A percentile compares a stretch with the other conserved stretches of the same genome.
These are phyloP conservation scores for Murraya koenigii DNA, from an alignment of 345 rosid species.

Conservation along the genomic window DNA sequence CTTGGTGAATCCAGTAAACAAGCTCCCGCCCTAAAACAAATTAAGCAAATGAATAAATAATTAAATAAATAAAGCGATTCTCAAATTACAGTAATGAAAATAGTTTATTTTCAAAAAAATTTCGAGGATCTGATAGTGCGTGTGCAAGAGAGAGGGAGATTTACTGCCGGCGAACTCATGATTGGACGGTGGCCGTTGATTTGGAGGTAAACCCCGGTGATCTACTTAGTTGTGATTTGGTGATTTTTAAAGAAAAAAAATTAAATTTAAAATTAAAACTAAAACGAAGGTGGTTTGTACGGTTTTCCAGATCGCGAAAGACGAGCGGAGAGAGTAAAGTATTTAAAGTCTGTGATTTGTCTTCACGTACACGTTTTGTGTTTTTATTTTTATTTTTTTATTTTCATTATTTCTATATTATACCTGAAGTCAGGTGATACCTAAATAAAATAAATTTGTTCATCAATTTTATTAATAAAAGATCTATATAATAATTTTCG, in stretches of 20 bases:
- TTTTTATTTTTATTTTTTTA: no score
- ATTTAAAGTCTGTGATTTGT: not conserved
- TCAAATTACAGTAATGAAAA: not conserved
- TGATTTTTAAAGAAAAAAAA: not conserved
- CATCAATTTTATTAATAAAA: no score
- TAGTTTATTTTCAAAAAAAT: not conserved
- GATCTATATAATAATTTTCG: no score
- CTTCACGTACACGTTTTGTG: not conserved
- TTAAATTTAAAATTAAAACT: not conserved
- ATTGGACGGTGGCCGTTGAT: conserved; percentile 13
- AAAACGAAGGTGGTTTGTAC: not conserved
- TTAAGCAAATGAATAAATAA: not conserved
- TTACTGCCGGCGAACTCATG: conserved; percentile 51
- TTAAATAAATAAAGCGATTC: not conserved
- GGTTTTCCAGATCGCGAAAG: conserved; percentile 12
- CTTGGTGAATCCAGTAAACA: conserved; percentile 75
- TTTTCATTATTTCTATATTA: not conserved
- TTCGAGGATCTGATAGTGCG: not conserved
- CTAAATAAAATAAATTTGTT: no score
- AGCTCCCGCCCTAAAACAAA: conserved; percentile 49
- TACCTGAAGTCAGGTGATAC: not conserved
- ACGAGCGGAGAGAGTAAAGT: not conserved
- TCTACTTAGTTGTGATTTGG: conserved; percentile 1
- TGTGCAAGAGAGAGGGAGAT: not conserved
- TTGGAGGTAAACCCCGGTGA: conserved; percentile 10